Conservation (phyloP, 306 rosid species). For the Lathyrus sativus region DNA sequence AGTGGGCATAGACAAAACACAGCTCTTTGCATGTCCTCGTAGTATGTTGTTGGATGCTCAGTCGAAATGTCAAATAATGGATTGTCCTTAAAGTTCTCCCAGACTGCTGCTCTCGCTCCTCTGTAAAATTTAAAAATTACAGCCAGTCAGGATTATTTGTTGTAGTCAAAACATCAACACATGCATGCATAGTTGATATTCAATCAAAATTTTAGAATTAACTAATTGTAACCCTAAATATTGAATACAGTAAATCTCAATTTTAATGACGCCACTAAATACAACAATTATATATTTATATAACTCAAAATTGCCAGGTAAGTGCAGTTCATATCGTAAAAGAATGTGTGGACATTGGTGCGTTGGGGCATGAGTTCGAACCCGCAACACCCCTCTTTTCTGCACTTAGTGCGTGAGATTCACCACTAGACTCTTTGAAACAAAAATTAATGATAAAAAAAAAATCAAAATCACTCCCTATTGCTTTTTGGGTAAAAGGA, state of each 20-base stretch:
- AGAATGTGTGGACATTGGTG: too few species aligned
- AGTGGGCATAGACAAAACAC: constrained; percentile 96
- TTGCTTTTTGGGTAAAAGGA: constrained; percentile 25
- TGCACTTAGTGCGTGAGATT: too few species aligned
- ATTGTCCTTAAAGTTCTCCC: constrained; percentile 98
- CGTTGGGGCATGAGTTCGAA: too few species aligned
- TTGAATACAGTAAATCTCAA: constrained; percentile 20
- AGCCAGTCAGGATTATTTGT: constrained; percentile 16
- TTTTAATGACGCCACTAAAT: constrained; percentile 24
- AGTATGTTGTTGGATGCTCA: constrained; percentile 90
- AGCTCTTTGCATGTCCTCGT: constrained; percentile 97
- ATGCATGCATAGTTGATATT: constrained; percentile 13
- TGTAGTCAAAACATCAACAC: constrained; percentile 7
- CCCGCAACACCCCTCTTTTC: too few species aligned
- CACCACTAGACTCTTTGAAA: too few species aligned
- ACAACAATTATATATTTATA: constrained; percentile 11
- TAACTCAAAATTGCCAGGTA: not conserved
- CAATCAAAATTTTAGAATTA: not conserved
- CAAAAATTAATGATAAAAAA: too few species aligned
- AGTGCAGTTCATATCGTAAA: not conserved
- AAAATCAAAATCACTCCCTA: too few species aligned
- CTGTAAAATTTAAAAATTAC: constrained; percentile 42
- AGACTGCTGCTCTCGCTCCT: constrained; percentile 96
- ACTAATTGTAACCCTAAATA: not conserved
- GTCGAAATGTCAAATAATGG: constrained; percentile 97